Percentiles rank a stretch among this genome's conserved stretches.
phyloP scores from a whole-genome alignment of 371 early-diverging fungal species.

The Mucor indicus region DNA sequence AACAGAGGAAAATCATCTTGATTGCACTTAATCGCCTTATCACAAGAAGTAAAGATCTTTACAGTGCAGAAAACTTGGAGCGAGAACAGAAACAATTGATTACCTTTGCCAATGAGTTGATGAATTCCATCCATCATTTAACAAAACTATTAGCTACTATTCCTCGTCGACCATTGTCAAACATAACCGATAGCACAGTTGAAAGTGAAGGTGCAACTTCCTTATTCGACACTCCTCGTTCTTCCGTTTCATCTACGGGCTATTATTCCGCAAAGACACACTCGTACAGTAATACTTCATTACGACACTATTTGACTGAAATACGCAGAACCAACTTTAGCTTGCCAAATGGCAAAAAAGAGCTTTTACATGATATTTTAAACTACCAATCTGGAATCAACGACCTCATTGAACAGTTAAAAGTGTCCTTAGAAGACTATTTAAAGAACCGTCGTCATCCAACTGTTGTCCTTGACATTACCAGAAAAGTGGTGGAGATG shows the following conservation, averaged over 20 bases:
- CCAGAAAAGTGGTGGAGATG: slow-evolving; percentile 42
- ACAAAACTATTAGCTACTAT: slow-evolving; percentile 16
- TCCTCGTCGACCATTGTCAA: slow-evolving; percentile 3
- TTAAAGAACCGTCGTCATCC: slow-evolving; percentile 21
- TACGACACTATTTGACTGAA: slow-evolving; percentile 22
- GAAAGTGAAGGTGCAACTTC: slow-evolving; percentile 14
- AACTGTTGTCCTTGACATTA: slow-evolving; percentile 41
- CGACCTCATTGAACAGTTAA: slow-evolving; percentile 19
- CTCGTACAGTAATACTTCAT: slow-evolving; percentile 6
- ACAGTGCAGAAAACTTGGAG: slow-evolving; percentile 6
- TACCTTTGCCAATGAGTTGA: slow-evolving; percentile 24
- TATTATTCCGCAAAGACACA: slow-evolving; percentile 14
- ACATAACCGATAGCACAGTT: slow-evolving; percentile 7
- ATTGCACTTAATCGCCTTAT: slow-evolving; percentile 38
- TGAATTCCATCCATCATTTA: slow-evolving; percentile 27
- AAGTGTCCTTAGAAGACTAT: slow-evolving; percentile 26
- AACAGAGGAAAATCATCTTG: slow-evolving; percentile 36
- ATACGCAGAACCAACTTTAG: slow-evolving; percentile 18
- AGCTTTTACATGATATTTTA: slow-evolving; percentile 26
- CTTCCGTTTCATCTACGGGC: slow-evolving; percentile 22
- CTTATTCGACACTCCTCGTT: slow-evolving; percentile 17
- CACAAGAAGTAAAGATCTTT: slow-evolving; percentile 34
- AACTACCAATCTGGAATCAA: slow-evolving; percentile 30
- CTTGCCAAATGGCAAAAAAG: slow-evolving; percentile 20
- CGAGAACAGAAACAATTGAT: slow-evolving; percentile 8